Evolutionary conservation across 768 basidiomycete species (phyloP).

Genomic region (Lactarius indigo): DNA sequence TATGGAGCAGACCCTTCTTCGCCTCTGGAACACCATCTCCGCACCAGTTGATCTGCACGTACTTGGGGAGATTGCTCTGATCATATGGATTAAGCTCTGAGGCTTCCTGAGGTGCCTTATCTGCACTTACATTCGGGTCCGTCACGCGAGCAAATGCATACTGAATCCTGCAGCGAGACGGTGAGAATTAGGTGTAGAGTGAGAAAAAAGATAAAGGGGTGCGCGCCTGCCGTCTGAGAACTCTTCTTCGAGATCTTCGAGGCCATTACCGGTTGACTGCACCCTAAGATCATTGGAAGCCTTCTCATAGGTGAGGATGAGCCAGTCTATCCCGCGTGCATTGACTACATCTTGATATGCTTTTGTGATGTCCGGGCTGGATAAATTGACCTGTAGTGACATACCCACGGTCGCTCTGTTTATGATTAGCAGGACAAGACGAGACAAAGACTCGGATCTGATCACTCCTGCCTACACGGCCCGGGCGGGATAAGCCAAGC

Average conservation of each 20-base stretch:
- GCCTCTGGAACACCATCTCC: constrained; percentile 93
- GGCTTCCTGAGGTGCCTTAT: background rate
- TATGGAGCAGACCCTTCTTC: constrained; percentile 91
- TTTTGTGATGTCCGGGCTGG: constrained; percentile 63
- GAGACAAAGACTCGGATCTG: background rate
- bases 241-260: constrained; percentile 90
- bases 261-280: constrained; percentile 75
- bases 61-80: constrained; percentile 81
- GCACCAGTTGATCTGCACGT: constrained; percentile 96
- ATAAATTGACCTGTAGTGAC: constrained; percentile 80
- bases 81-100: background rate
- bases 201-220: background rate
- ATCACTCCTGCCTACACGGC: background rate
- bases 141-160: constrained; percentile 86
- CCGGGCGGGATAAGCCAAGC: too few species aligned
- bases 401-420: constrained; percentile 34
- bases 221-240: constrained; percentile 89
- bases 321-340: constrained; percentile 68
- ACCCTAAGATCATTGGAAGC: constrained; percentile 85
- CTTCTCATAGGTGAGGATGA: constrained; percentile 74
- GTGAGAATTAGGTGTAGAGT: constrained; percentile 17
- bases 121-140: constrained; percentile 69
- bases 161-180: constrained; percentile 62
- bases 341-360: constrained; percentile 77
- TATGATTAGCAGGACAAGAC: background rate